These are phyloP conservation scores for Citrus trifoliata DNA, from an alignment of 345 rosid species.

Conservation along the genomic window DNA sequence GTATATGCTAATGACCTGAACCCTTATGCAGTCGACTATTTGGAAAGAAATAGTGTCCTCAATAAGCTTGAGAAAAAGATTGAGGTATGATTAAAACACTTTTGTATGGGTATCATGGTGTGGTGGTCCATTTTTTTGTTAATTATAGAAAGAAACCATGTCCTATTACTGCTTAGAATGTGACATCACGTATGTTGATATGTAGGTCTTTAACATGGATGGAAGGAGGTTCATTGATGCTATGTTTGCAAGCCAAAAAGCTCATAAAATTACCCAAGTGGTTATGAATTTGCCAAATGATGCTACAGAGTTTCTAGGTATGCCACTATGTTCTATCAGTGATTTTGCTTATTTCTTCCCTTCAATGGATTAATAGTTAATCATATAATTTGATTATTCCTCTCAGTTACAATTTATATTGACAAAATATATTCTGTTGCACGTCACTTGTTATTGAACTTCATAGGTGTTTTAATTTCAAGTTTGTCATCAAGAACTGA, in stretches of 20 bases:
- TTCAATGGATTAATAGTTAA: background rate
- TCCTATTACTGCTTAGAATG: background rate
- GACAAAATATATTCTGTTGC: background rate
- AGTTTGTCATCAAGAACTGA: background rate
- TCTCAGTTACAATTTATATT: background rate
- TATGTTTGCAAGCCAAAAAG: constrained; percentile 70
- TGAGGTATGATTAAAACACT: constrained; percentile 38
- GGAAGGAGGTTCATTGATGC: constrained; percentile 82
- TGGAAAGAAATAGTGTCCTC: constrained; percentile 67
- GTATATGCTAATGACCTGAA: constrained; percentile 92
- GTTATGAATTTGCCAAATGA: constrained; percentile 88
- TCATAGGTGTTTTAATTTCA: background rate
- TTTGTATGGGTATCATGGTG: background rate
- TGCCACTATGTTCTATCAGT: background rate
- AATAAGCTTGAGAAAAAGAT: constrained; percentile 78
- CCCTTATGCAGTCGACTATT: constrained; percentile 72
- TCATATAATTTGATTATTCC: background rate
- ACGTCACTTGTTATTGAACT: background rate
- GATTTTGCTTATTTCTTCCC: background rate
- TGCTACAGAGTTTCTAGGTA: constrained; percentile 80
- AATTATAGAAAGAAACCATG: background rate
- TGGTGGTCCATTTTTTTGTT: background rate
- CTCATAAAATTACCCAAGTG: constrained; percentile 63
- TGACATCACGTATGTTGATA: constrained; percentile 6
- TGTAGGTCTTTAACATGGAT: constrained; percentile 79